Percentiles rank a stretch among this genome's conserved stretches.
Conservation (phyloP, 768 basidiomycete species). For the Fomitopsis pulvina region DNA sequence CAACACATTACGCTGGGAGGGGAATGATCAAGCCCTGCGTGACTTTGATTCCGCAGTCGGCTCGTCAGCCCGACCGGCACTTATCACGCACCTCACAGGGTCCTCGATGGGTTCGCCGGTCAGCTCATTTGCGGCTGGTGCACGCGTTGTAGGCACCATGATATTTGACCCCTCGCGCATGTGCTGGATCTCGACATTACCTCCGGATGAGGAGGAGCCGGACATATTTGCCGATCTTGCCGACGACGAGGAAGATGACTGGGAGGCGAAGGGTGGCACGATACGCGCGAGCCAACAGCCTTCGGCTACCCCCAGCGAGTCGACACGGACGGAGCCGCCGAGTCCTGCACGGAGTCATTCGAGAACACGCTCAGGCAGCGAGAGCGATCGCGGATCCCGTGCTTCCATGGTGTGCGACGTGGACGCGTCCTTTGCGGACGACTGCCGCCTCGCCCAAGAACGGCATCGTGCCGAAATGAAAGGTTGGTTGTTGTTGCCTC, state of each 20-base stretch:
- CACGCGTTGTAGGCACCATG: constrained; percentile 96
- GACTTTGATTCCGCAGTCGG: constrained; percentile 82
- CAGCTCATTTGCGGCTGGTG: constrained; percentile 66
- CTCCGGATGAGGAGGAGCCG: constrained; percentile 87
- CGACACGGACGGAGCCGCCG: constrained; percentile 30
- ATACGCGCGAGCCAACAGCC: constrained; percentile 55
- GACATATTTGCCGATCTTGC: constrained; percentile 93
- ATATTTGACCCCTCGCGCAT: constrained; percentile 91
- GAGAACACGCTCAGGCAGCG: constrained; percentile 67
- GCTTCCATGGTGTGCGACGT: constrained; percentile 76
- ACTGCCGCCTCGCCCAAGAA: constrained; percentile 72
- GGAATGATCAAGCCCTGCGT: constrained; percentile 86
- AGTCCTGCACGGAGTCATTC: constrained; percentile 58
- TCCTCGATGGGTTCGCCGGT: constrained; percentile 80
- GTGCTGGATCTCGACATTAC: constrained; percentile 88
- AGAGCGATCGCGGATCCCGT: constrained; percentile 74
- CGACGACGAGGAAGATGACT: constrained; percentile 80
- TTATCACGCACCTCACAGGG: constrained; percentile 90
- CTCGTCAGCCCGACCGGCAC: constrained; percentile 84
- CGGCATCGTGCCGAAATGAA: constrained; percentile 81
- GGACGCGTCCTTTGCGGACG: constrained; percentile 65
- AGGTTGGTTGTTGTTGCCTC: constrained; percentile 51
- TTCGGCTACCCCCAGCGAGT: constrained; percentile 22
- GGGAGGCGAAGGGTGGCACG: constrained; percentile 73
- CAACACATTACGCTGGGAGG: constrained; percentile 86